phyloP scores from a whole-genome alignment of 768 basidiomycete species.

The Podaxis sp. region DNA sequence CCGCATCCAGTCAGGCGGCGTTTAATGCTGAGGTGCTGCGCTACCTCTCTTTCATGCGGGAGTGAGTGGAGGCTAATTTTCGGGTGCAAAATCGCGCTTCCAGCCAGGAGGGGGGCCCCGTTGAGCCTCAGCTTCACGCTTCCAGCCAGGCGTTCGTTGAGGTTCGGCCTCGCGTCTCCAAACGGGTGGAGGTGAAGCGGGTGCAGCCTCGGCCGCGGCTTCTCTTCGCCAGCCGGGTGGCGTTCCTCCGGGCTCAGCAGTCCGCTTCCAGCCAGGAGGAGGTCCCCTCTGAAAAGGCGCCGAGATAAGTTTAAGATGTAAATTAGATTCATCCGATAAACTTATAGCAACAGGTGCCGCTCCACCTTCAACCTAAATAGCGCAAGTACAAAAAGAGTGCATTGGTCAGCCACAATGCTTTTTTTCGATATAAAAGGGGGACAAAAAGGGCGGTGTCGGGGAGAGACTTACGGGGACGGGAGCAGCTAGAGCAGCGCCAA shows the following conservation, averaged over 20 bases:
- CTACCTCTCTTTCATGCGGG: slow-evolving; percentile 18
- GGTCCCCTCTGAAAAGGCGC: slow-evolving; percentile 7
- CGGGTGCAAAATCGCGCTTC: neutral
- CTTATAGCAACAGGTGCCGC: neutral
- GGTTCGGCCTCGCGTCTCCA: slow-evolving; percentile 19
- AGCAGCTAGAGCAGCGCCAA: slow-evolving; percentile 10
- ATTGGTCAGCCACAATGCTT: neutral
- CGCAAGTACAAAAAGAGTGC: neutral
- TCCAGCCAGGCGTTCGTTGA: slow-evolving; percentile 18
- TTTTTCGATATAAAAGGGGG: too few species aligned
- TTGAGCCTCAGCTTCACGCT: slow-evolving; percentile 13
- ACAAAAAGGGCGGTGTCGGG: neutral
- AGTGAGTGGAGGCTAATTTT: neutral
- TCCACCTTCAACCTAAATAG: neutral
- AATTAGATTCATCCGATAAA: neutral
- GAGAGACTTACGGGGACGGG: slow-evolving; percentile 14
- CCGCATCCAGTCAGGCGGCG: neutral
- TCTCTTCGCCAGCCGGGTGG: neutral
- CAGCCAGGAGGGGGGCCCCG: neutral
- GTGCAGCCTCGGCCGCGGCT: neutral
- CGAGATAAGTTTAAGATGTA: neutral
- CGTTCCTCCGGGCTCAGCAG: neutral
- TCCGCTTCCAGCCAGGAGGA: neutral
- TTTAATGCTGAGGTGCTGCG: neutral
- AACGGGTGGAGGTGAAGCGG: neutral